phyloP scores from a whole-genome alignment of 306 rosid genomes.

The Lathyrus oleraceus region DNA sequence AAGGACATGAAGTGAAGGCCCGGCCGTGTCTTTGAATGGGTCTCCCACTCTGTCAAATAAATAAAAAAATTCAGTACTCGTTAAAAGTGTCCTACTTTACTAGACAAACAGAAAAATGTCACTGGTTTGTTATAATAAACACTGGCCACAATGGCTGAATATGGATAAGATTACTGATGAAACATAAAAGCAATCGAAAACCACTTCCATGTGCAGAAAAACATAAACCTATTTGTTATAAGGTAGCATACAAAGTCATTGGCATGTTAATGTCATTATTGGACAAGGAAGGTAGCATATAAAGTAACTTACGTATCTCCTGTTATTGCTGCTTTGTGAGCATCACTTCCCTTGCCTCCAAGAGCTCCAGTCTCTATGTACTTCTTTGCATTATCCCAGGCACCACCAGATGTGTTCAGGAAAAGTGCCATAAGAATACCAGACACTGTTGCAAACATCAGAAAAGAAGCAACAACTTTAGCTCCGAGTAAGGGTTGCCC shows the following conservation, averaged over 20 bases:
- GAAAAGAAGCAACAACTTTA: constrained; percentile 86
- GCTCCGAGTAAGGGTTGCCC: constrained; percentile 97
- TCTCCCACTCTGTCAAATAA: constrained; percentile 83
- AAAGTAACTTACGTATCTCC: constrained; percentile 89
- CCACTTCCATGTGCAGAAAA: constrained; percentile 19
- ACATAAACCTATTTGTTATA: neutral
- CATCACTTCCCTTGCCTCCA: constrained; percentile 97
- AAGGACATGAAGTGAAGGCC: constrained; percentile 95
- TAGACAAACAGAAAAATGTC: constrained; percentile 3
- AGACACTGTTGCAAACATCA: constrained; percentile 94
- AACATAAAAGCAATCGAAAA: constrained; percentile 2
- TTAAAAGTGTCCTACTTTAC: neutral
- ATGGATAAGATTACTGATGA: neutral
- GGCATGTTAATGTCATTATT: constrained; percentile 8
- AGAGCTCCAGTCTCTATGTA: constrained; percentile 96
- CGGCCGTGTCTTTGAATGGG: constrained; percentile 98
- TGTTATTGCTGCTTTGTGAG: constrained; percentile 92
- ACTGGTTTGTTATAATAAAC: neutral
- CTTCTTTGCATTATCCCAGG: constrained; percentile 99
- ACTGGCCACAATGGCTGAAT: neutral
- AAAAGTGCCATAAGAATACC: constrained; percentile 99
- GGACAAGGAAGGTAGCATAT: neutral
- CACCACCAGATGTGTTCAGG: constrained; percentile 97
- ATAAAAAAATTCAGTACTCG: neutral
- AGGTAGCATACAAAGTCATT: neutral